These are phyloP conservation scores for Gymnopilus junonius DNA, from an alignment of 768 basidiomycete genomes.

Conservation along the genomic window DNA sequence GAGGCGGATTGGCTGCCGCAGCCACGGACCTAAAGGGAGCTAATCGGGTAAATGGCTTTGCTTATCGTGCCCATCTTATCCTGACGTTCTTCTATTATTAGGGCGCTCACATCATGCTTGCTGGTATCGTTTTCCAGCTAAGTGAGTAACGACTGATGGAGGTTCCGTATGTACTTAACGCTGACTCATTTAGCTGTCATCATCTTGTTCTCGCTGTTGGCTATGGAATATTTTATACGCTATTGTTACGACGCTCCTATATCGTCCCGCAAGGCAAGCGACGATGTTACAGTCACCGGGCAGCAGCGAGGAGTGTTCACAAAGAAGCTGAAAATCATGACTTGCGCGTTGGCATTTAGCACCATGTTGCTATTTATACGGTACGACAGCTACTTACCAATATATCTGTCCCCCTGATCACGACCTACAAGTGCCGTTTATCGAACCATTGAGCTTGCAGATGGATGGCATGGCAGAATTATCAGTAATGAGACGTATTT, in stretches of 20 bases:
- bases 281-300: neutral
- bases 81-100: constrained; percentile 19
- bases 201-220: constrained; percentile 38
- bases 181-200: constrained; percentile 39
- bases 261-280: neutral
- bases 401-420: neutral
- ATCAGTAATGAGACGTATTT: constrained; percentile 41
- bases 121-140: constrained; percentile 55
- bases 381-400: constrained; percentile 6
- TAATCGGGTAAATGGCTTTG: constrained; percentile 6
- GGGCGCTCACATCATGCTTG: constrained; percentile 57
- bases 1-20: constrained; percentile 52
- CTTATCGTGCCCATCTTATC: neutral
- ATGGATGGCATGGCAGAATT: constrained; percentile 45
- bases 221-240: constrained; percentile 49
- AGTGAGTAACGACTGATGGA: constrained; percentile 22
- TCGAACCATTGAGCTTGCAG: constrained; percentile 44
- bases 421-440: constrained; percentile 38
- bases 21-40: constrained; percentile 22
- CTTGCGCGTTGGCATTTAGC: constrained; percentile 13
- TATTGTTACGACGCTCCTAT: constrained; percentile 30
- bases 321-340: constrained; percentile 10
- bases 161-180: neutral
- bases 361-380: constrained; percentile 21
- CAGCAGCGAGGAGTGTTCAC: constrained; percentile 10